A percentile compares a stretch with the other conserved stretches of the same genome.
These are phyloP conservation scores for Acanthamoeba divionensis DNA, from an alignment of 208 protist species.

Conservation along the genomic window DNA sequence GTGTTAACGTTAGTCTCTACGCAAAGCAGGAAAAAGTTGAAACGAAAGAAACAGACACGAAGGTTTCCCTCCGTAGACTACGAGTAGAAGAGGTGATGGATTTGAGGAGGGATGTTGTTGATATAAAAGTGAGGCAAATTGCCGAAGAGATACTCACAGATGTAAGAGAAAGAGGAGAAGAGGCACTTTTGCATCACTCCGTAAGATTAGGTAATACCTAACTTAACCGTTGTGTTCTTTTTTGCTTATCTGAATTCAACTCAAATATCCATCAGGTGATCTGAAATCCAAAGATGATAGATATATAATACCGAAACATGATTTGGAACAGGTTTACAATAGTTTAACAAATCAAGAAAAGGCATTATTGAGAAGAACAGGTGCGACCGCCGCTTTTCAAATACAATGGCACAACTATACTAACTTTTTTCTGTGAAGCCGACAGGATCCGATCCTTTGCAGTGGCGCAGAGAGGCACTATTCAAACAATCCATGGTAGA, in stretches of 20 bases:
- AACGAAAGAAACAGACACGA: background rate
- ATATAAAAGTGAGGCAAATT: conserved; percentile 54
- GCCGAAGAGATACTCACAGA: conserved; percentile 69
- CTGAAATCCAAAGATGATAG: too few species aligned
- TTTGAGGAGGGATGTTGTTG: conserved; percentile 67
- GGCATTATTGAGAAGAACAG: too few species aligned
- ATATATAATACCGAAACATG: too few species aligned
- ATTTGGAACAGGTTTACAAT: too few species aligned
- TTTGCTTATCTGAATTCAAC: background rate
- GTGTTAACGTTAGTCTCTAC: too few species aligned
- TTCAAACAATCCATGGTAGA: conserved; percentile 7
- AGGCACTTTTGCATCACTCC: conserved; percentile 56
- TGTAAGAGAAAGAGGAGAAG: conserved; percentile 59
- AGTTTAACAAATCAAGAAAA: too few species aligned
- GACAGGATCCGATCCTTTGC: conserved; percentile 57
- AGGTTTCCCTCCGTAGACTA: conserved; percentile 22
- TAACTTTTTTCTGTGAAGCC: background rate
- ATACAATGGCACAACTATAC: too few species aligned
- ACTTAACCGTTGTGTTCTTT: background rate
- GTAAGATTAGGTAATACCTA: conserved; percentile 55
- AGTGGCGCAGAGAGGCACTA: background rate
- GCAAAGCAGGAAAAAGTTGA: conserved; percentile 15
- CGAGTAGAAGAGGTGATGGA: conserved; percentile 52
- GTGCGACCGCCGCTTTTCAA: too few species aligned
- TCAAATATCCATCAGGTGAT: too few species aligned